Percentiles rank a stretch among this genome's conserved stretches.
These are phyloP conservation scores for Panaeolus cyanescens DNA, from an alignment of 768 basidiomycete genomes.

Conservation along the genomic window DNA sequence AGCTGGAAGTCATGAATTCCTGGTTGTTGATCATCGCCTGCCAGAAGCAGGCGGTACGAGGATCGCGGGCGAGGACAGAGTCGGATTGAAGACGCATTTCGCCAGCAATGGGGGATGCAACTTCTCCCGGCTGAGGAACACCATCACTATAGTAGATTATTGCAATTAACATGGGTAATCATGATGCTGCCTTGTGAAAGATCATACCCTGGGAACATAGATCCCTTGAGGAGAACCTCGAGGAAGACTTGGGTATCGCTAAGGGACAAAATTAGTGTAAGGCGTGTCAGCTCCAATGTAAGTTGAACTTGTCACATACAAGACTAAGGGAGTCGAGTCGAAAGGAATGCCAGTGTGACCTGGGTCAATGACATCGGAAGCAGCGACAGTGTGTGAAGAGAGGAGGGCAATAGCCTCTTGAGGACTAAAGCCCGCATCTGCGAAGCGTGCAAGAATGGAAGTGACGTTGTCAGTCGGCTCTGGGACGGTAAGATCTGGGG, in stretches of 20 bases:
- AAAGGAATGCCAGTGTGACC: slow-evolving; percentile 35
- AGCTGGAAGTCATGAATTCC: slow-evolving; percentile 30
- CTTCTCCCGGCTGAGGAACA: slow-evolving; percentile 41
- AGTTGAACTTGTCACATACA: slow-evolving; percentile 36
- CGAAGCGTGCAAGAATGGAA: slow-evolving; percentile 33
- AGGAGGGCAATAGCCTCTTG: slow-evolving; percentile 38
- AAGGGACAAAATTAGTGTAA: slow-evolving; percentile 39
- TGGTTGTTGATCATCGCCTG: slow-evolving; percentile 44
- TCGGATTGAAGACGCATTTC: slow-evolving; percentile 49
- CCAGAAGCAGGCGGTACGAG: slow-evolving; percentile 50
- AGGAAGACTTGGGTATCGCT: slow-evolving; percentile 45
- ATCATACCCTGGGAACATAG: slow-evolving; percentile 39
- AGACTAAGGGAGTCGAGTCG: slow-evolving; percentile 44
- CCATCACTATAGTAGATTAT: slow-evolving; percentile 29
- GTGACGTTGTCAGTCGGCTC: slow-evolving; percentile 23
- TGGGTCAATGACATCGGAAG: slow-evolving; percentile 34
- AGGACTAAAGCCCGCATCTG: slow-evolving; percentile 34
- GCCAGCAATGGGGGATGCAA: slow-evolving; percentile 37
- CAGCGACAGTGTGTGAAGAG: slow-evolving; percentile 30
- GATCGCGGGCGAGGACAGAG: slow-evolving; percentile 31
- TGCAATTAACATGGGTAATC: neutral
- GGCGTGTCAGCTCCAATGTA: too few relatives aligned
- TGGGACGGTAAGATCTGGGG: slow-evolving; percentile 26
- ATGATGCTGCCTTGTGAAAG: neutral
- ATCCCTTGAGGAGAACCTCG: slow-evolving; percentile 45